Evolutionary conservation across 495 filamentous ascomycete genomes (phyloP), one percentile per base, ranked within the genome.

Genomic region (Lasiosphaeria hispida): DNA sequence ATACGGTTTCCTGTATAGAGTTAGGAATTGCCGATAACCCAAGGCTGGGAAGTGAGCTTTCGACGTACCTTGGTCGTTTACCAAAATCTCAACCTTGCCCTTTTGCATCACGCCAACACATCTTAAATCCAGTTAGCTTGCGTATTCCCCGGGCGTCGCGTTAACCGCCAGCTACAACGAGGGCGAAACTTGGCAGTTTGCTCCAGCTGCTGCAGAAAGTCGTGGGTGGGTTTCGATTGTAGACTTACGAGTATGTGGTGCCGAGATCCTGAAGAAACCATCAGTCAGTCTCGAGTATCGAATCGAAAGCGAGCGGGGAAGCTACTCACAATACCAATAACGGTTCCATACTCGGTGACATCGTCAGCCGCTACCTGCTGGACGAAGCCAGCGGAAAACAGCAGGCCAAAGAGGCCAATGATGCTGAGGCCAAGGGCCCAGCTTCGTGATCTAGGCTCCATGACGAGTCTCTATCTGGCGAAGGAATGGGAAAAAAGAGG

Each of bases 101-200:
- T 90, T 89, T 71, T 96, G 92, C 95, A 97, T 97, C 68, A 98
- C 89, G 88, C 92, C 94, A 64, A 97, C 94, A 78, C 94, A 70
- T 10, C 68, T 68, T 15, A 10, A 39, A 23, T 7, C 13, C n/a
- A 11, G 66, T 70, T 58, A 70, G 68, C 55, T 6, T 44, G 43
- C 61, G 49, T 44, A 41, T 45, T 53, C 15, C 23, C 7, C 4
- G 3, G 0, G 13, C 33, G 10, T 38, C 9, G 39, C 38, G 41
- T 35, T 40, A 5, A 30, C 10, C 39, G 10, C 19, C 40, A 44
- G 8, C 11, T 10, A n/a, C 11, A 15, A 48, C n/a, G 35, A 23
- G 15, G 58, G 19, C 35, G 15, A 10, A 4, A 17, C 11, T 39
- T 23, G 23, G n/a, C 19, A 13, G 23, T 15, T 50, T 34, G 35